phyloP scores from a whole-genome alignment of 177 flowering plant species.

The Vitis hybrid region DNA sequence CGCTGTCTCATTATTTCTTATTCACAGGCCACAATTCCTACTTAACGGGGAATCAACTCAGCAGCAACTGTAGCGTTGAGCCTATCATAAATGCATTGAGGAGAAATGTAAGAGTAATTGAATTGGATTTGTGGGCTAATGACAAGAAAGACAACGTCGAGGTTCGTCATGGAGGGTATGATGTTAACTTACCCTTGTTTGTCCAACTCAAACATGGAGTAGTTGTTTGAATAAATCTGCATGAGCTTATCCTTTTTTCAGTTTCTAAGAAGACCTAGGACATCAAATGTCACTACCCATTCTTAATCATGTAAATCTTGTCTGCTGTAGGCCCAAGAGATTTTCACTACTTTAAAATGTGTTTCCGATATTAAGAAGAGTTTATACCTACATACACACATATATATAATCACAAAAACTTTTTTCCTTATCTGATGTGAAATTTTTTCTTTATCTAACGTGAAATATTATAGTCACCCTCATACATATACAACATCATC shows the following conservation, averaged over 20 bases:
- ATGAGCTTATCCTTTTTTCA: neutral
- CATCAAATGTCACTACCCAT: no score
- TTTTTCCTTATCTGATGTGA: no score
- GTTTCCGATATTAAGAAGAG: no score
- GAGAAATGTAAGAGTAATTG: conserved; percentile 37
- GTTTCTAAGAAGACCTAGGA: neutral
- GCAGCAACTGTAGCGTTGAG: conserved; percentile 24
- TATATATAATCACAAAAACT: no score
- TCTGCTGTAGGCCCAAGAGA: no score
- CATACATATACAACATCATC: no score
- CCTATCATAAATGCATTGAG: conserved; percentile 32
- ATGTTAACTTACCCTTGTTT: neutral
- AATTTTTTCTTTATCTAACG: no score
- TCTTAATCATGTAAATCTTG: no score
- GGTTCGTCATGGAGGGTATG: conserved; percentile 47
- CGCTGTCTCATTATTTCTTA: conserved; percentile 38
- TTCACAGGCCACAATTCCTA: conserved; percentile 47
- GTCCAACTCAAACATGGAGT: no score
- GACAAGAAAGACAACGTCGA: conserved; percentile 14
- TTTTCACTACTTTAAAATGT: no score
- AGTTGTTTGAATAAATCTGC: neutral
- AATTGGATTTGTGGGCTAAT: conserved; percentile 41
- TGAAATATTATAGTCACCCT: no score
- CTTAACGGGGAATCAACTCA: conserved; percentile 40
- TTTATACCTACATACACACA: no score